Base-by-base conservation (phyloP, 208 protist genomes). In the Sergeia podlipaevii region DNA sequence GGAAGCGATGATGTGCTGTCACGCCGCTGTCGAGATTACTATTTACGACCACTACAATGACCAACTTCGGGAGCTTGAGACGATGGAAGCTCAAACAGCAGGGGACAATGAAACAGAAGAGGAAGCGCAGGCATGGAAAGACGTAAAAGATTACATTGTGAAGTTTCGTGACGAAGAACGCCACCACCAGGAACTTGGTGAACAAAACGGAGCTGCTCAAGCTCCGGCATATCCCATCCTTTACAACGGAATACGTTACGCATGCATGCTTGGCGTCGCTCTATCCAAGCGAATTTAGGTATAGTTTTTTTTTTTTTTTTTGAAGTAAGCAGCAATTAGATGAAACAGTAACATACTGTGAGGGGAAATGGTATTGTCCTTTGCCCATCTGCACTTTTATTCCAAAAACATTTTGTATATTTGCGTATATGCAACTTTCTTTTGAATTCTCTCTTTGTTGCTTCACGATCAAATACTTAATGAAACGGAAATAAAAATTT, bases 31-130 rank as follows among this genome's bases (percentile, higher is more conserved):
- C 17, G 87, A 94, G 41, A 72, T 82, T 32, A 88, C 80, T 3
- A 94, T 94, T 57, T 83, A 72, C 36, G 62, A 85, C 8, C 87
- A 94, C 47, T 94, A 94, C 64, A 94, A 94, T 53, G 87, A 94
- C 46, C 87, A 94, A 44, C 80, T 94, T 13, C 73, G 87, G 2
- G 87, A 91, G 50, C 68, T 94, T 44, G 72, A 88, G 37, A 42
- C 38, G 1, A 34, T 94, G 3, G 87, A 91, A 42, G 37, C 50
- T 0, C 18, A 27, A 6, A 54, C 57, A 11, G 29, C 53, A 1
- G 46, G 41, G 8, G 32, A 53, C 21, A 59, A 46, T 11, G 73
- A 77, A 45, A 56, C 42, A 1, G 70, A 70, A 17, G 53, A 50
- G 27, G 72, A 80, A 38, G 70, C 53, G 18, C 30, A 78, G 5